A percentile compares a stretch with the other conserved stretches of the same genome.
Evolutionary conservation across 176 grass and related monocot genomes (phyloP).

Genomic region (Oryza meridionalis): DNA sequence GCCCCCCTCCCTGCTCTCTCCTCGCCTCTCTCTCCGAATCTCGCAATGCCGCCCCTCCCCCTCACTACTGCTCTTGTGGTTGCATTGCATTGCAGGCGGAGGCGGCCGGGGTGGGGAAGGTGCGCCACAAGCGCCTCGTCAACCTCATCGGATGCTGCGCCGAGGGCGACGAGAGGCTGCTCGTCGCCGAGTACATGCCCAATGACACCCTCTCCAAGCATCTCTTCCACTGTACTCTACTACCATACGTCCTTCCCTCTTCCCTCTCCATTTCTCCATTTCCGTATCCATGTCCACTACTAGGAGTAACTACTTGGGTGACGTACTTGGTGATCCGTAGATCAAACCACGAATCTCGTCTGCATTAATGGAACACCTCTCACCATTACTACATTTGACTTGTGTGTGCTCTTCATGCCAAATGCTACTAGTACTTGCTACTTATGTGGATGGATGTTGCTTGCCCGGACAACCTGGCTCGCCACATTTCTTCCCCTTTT

Average conservation of each 20-base stretch:
- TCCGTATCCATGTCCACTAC: not conserved
- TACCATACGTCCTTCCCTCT: slow-evolving; percentile 7
- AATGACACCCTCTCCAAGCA: slow-evolving; percentile 99
- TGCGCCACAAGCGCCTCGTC: slow-evolving; percentile 90
- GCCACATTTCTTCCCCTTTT: slow-evolving; percentile 1
- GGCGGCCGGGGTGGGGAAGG: slow-evolving; percentile 88
- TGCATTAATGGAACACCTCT: slow-evolving; percentile 50
- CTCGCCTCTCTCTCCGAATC: slow-evolving; percentile 14
- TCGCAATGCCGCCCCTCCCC: slow-evolving; percentile 7
- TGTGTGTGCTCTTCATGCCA: not conserved
- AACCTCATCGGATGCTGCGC: slow-evolving; percentile 98
- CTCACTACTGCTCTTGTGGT: not conserved
- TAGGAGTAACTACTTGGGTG: not conserved
- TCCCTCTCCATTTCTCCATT: not conserved
- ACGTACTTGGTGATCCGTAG: slow-evolving; percentile 46
- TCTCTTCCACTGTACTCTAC: slow-evolving; percentile 83
- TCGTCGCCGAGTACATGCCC: slow-evolving; percentile 98
- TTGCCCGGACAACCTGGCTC: slow-evolving; percentile 10
- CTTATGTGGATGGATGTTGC: not conserved
- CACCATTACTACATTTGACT: slow-evolving; percentile 43
- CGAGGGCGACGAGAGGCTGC: slow-evolving; percentile 95
- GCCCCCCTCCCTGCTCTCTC: not conserved
- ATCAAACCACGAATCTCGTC: slow-evolving; percentile 19
- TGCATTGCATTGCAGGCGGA: slow-evolving; percentile 53
- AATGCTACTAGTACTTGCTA: not conserved